These are phyloP conservation scores for Sordariomycetes sp. DNA, from an alignment of 2,329 filamentous ascomycete species.

Conservation along the genomic window DNA sequence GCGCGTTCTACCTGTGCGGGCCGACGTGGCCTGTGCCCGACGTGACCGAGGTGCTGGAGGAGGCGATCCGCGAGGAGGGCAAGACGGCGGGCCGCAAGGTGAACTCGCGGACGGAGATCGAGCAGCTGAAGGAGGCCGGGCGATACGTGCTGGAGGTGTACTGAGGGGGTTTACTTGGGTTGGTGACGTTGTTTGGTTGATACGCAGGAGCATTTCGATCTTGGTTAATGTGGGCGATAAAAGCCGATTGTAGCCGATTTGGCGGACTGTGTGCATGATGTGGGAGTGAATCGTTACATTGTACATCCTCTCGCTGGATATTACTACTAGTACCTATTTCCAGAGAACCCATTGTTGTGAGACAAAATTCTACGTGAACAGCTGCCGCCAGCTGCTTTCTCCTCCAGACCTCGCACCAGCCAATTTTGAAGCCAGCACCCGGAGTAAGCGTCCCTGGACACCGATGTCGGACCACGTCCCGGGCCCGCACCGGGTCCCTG, in stretches of 20 bases:
- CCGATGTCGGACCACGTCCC: not conserved
- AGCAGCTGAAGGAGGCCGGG: slow-evolving; percentile 88
- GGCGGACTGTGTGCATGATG: not conserved
- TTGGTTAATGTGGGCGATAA: not conserved
- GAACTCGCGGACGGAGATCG: slow-evolving; percentile 82
- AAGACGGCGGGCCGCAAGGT: slow-evolving; percentile 66
- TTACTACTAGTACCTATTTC: no score
- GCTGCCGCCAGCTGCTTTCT: no score
- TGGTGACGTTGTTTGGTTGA: not conserved
- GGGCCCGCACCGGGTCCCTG: not conserved
- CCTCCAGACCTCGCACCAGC: no score
- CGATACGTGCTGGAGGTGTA: slow-evolving; percentile 97
- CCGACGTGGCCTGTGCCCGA: slow-evolving; percentile 98
- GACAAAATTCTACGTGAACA: no score
- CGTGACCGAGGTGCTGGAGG: slow-evolving; percentile 86
- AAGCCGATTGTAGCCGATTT: not conserved
- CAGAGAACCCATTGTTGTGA: no score
- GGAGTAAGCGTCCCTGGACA: not conserved
- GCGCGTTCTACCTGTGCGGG: slow-evolving; percentile 93
- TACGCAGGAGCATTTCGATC: not conserved
- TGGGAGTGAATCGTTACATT: no score
- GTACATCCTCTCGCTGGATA: no score
- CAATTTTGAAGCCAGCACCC: no score
- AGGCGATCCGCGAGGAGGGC: slow-evolving; percentile 74
- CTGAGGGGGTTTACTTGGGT: slow-evolving; percentile 38